Conservation (phyloP, 331 rosid species). For the Arachis monticola region DNA sequence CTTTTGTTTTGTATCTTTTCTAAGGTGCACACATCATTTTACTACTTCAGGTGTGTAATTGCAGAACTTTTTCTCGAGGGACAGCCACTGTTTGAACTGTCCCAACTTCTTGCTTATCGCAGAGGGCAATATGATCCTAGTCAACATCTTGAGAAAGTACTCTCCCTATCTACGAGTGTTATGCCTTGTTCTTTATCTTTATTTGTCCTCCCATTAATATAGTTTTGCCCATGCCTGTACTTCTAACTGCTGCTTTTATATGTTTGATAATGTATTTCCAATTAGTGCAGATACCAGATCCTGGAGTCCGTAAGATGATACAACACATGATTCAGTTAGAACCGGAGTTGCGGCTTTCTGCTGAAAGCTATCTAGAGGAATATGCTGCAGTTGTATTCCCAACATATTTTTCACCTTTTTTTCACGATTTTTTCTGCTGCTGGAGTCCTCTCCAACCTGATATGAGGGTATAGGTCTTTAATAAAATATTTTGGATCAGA, state of each 20-base stretch:
- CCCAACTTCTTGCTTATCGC: conserved; percentile 98
- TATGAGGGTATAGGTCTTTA: conserved; percentile 72
- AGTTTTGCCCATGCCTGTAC: not conserved
- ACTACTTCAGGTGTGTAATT: conserved; percentile 82
- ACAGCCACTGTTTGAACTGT: conserved; percentile 90
- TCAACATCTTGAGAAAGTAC: conserved; percentile 92
- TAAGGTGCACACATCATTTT: conserved; percentile 41
- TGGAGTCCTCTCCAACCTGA: conserved; percentile 91
- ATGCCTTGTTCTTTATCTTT: not conserved
- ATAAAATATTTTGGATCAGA: conserved; percentile 19
- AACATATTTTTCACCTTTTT: conserved; percentile 81
- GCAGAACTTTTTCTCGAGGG: conserved; percentile 99
- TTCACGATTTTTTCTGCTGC: conserved; percentile 89
- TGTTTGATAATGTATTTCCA: conserved; percentile 27
- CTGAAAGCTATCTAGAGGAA: conserved; percentile 85
- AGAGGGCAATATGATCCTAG: conserved; percentile 97
- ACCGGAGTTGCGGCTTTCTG: conserved; percentile 87
- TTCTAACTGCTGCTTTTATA: conserved; percentile 28
- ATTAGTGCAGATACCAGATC: conserved; percentile 84
- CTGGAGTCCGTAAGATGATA: conserved; percentile 90
- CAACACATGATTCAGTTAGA: conserved; percentile 96
- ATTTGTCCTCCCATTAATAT: not conserved
- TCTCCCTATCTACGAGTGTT: conserved; percentile 27
- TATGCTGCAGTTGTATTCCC: conserved; percentile 83
- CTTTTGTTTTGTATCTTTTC: conserved; percentile 14